Percentiles rank a stretch among this genome's conserved stretches.
Conservation (phyloP, 2,329 filamentous ascomycete species). For the Stachybotrys elegans region DNA sequence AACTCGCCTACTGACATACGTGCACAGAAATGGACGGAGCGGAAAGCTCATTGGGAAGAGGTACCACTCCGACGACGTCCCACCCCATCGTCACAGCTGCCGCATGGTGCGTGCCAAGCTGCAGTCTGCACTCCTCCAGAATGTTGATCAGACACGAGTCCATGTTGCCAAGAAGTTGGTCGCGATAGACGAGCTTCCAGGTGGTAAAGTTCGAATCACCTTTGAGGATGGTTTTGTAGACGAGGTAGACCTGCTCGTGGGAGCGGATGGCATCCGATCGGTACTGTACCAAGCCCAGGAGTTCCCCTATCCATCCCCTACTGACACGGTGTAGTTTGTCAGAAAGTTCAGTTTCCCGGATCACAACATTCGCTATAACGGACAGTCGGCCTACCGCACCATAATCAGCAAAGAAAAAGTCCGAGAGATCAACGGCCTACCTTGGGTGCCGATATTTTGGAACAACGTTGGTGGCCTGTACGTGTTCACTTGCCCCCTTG, state of each 20-base stretch:
- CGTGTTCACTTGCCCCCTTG: conserved; percentile 27
- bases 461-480: conserved; percentile 22
- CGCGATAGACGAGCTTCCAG: conserved; percentile 28
- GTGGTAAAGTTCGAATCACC: conserved; percentile 29
- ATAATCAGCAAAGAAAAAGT: conserved; percentile 20
- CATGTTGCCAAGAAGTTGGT: conserved; percentile 39
- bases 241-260: conserved; percentile 41
- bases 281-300: conserved; percentile 15
- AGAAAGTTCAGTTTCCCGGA: conserved; percentile 34
- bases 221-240: conserved; percentile 39
- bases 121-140: conserved; percentile 41
- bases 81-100: conserved; percentile 19
- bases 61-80: conserved; percentile 14
- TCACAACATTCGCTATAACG: conserved; percentile 39
- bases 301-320: too few species aligned
- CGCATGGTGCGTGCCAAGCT: conserved; percentile 30
- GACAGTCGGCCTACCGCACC: conserved; percentile 26
- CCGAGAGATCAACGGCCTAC: conserved; percentile 22
- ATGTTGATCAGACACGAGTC: conserved; percentile 37
- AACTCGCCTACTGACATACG: neutral
- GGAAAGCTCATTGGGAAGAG: conserved; percentile 20
- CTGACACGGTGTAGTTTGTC: too few species aligned
- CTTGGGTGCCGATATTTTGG: conserved; percentile 24
- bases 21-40: conserved; percentile 23
- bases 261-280: conserved; percentile 48